Percentiles rank a stretch among this genome's conserved stretches.
phyloP scores from a whole-genome alignment of 2,329 filamentous ascomycete species.

The Didymosphaeria variabile region DNA sequence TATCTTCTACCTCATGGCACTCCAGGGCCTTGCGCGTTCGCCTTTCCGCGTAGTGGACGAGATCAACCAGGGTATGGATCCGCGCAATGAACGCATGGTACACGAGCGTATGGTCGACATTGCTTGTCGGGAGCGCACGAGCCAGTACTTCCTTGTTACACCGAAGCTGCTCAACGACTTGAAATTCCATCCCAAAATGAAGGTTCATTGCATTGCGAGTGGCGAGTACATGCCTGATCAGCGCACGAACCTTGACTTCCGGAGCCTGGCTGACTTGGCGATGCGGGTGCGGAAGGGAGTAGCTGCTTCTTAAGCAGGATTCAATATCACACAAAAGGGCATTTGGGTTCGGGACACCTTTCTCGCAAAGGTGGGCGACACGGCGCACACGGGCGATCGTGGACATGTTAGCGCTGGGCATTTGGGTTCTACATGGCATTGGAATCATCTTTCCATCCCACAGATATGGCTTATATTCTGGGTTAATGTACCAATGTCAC shows the following conservation, averaged over 20 bases:
- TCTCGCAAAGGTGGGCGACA: background rate
- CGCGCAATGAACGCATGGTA: constrained; percentile 96
- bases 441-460: background rate
- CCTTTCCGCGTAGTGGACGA: constrained; percentile 99
- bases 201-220: constrained; percentile 89
- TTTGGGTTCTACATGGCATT: background rate
- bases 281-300: constrained; percentile 37
- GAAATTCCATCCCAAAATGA: constrained; percentile 90
- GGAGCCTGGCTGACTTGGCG: constrained; percentile 46
- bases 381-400: background rate
- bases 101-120: constrained; percentile 99
- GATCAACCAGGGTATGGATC: constrained; percentile 99
- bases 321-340: background rate
- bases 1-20: constrained; percentile 98
- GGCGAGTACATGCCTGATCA: constrained; percentile 69
- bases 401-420: background rate
- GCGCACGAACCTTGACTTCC: constrained; percentile 56
- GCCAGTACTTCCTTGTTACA: constrained; percentile 94
- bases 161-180: constrained; percentile 90
- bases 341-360: background rate
- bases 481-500: background rate
- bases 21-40: constrained; percentile 90
- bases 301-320: constrained; percentile 24
- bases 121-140: constrained; percentile 79
- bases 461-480: no score